Evolutionary conservation across 257 asterid species (phyloP).

Genomic region (Nicotiana undulata): DNA sequence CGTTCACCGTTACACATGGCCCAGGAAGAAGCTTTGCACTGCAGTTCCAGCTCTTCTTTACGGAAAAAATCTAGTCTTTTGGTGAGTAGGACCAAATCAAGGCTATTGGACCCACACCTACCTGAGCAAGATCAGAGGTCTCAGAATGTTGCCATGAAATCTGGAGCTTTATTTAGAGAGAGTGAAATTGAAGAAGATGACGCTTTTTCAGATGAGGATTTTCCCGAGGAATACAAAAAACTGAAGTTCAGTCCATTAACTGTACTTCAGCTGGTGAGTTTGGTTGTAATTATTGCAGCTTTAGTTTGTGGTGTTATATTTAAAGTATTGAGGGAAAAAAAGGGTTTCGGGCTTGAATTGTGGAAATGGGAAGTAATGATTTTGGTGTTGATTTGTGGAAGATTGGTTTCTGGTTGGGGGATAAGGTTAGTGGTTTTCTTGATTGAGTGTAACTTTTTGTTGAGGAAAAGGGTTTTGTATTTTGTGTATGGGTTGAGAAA

Average conservation of each 20-base stretch:
- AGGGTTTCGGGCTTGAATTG: conserved; percentile 30
- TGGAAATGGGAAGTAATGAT: conserved; percentile 91
- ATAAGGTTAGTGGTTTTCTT: conserved; percentile 54
- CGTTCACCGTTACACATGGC: conserved; percentile 33
- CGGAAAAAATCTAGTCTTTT: conserved; percentile 42
- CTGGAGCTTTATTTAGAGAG: conserved; percentile 41
- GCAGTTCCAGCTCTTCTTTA: conserved; percentile 55
- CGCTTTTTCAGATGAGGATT: conserved; percentile 70
- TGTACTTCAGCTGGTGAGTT: conserved; percentile 47
- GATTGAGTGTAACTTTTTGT: conserved; percentile 54
- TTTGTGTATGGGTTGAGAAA: conserved; percentile 80
- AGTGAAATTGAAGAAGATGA: conserved; percentile 77
- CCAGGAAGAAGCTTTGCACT: conserved; percentile 34
- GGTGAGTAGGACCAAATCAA: conserved; percentile 45
- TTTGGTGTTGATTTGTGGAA: conserved; percentile 69
- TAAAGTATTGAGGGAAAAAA: conserved; percentile 14
- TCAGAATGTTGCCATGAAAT: conserved; percentile 22
- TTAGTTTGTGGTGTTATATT: conserved; percentile 45
- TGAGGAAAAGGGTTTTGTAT: conserved; percentile 67
- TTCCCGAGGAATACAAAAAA: conserved; percentile 64
- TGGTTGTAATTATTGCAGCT: conserved; percentile 45
- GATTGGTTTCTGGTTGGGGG: conserved; percentile 76
- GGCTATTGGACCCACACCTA: conserved; percentile 58
- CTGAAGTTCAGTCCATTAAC: conserved; percentile 48
- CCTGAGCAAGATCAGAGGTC: conserved; percentile 39